Percentiles rank a stretch among this genome's conserved stretches.
phyloP scores from a whole-genome alignment of 495 filamentous ascomycete species.

The Talaromyces borbonicus region DNA sequence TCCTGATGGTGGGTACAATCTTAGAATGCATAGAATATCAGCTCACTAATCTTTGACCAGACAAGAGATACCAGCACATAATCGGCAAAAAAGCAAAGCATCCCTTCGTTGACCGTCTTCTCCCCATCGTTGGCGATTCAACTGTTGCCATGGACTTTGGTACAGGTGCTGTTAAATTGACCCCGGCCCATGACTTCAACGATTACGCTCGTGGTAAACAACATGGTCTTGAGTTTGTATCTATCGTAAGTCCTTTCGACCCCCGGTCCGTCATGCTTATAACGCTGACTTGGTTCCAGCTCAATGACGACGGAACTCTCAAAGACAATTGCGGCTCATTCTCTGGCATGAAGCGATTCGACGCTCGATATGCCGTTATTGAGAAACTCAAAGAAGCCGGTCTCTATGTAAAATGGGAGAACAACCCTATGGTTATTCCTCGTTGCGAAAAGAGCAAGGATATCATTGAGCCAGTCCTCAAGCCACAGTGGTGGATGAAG shows the following conservation, averaged over 20 bases:
- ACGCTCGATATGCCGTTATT: conserved; percentile 61
- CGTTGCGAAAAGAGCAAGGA: conserved; percentile 66
- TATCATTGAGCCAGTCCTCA: conserved; percentile 70
- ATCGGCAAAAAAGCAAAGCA: conserved; percentile 62
- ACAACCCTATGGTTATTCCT: conserved; percentile 74
- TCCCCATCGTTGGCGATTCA: conserved; percentile 61
- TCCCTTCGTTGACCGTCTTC: conserved; percentile 56
- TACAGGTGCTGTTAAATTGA: conserved; percentile 73
- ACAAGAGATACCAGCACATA: conserved; percentile 53
- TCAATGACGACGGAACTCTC: conserved; percentile 54
- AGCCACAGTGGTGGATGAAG: conserved; percentile 72
- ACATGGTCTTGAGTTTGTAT: conserved; percentile 48
- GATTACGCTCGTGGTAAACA: conserved; percentile 63
- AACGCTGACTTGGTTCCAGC: conserved; percentile 12
- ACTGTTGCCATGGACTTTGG: conserved; percentile 68
- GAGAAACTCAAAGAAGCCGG: conserved; percentile 60
- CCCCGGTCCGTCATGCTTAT: not conserved
- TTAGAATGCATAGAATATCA: conserved; percentile 11
- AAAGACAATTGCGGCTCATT: conserved; percentile 53
- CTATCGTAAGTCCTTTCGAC: conserved; percentile 13
- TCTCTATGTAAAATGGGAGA: conserved; percentile 65
- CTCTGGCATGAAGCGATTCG: conserved; percentile 63
- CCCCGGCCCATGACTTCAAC: conserved; percentile 69
- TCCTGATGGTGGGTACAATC: conserved; percentile 40
- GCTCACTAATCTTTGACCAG: conserved; percentile 17